These are phyloP conservation scores for Pythium rishiriense DNA, from an alignment of 352 stramenopile genomes.

Conservation along the genomic window DNA sequence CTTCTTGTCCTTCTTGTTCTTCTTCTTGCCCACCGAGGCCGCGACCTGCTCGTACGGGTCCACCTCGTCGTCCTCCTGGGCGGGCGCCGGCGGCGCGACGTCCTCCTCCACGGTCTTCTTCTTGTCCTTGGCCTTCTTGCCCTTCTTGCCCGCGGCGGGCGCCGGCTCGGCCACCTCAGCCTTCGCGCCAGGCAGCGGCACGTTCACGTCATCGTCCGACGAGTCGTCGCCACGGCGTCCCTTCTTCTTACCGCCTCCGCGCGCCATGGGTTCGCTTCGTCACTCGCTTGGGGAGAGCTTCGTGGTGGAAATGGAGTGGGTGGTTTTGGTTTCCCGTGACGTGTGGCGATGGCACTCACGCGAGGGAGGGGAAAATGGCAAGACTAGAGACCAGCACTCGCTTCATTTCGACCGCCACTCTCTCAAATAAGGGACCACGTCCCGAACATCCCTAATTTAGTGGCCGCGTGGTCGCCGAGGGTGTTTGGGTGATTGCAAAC, in stretches of 20 bases:
- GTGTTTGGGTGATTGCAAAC: constrained; percentile 51
- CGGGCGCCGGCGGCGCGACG: constrained; percentile 2
- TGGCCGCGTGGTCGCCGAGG: constrained; percentile 22
- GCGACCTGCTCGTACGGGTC: constrained; percentile 33
- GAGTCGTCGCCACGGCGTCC: constrained; percentile 72
- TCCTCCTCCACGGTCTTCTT: constrained; percentile 77
- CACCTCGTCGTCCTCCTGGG: constrained; percentile 24
- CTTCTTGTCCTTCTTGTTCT: constrained; percentile 39
- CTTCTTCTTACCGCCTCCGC: constrained; percentile 74
- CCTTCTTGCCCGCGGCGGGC: constrained; percentile 27
- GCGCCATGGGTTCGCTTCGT: constrained; percentile 43
- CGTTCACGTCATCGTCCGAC: constrained; percentile 59
- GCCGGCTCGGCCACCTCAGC: constrained; percentile 25
- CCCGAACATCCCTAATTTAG: constrained; percentile 15
- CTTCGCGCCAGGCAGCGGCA: constrained; percentile 24
- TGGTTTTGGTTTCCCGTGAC: constrained; percentile 17
- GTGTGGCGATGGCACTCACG: constrained; percentile 12
- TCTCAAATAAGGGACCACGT: constrained; percentile 10
- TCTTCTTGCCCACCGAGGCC: constrained; percentile 27
- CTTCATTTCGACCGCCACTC: constrained; percentile 1
- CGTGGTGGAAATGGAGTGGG: background rate
- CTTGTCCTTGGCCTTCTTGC: constrained; percentile 83
- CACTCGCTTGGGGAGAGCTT: background rate
- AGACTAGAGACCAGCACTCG: constrained; percentile 19
- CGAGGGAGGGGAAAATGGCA: constrained; percentile 4